A percentile compares a stretch with the other conserved stretches of the same genome.
Evolutionary conservation across 1,139 yeast species (phyloP).

Genomic region (Taphrina sp.): DNA sequence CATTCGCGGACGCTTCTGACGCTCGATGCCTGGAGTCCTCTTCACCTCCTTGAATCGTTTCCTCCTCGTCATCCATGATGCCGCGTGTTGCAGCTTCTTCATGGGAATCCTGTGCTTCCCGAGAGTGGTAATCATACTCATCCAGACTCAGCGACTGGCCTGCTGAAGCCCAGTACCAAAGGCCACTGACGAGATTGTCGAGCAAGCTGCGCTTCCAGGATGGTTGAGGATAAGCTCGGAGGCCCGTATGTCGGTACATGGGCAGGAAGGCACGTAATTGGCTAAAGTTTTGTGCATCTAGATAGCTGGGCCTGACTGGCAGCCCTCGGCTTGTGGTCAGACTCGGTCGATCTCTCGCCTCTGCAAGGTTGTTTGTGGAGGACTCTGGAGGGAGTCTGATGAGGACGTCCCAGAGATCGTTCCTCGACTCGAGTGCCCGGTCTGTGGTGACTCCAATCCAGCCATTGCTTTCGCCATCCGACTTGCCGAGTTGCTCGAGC

Average conservation of each 20-base stretch:
- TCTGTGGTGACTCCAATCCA: constrained; percentile 22
- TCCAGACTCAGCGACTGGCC: constrained; percentile 4
- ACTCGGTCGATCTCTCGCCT: background rate
- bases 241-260: constrained; percentile 13
- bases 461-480: constrained; percentile 5
- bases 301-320: constrained; percentile 8
- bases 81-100: background rate
- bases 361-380: background rate
- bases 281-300: constrained; percentile 5
- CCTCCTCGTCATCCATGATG: background rate
- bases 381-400: constrained; percentile 5
- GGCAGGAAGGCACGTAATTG: constrained; percentile 8
- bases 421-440: constrained; percentile 4
- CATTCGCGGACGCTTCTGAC: constrained; percentile 3
- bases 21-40: too few relatives aligned
- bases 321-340: constrained; percentile 1
- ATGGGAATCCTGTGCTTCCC: background rate
- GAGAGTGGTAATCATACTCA: constrained; percentile 1
- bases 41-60: too few relatives aligned
- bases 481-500: background rate
- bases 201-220: constrained; percentile 10
- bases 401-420: constrained; percentile 12
- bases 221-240: constrained; percentile 10
- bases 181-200: constrained; percentile 14
- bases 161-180: constrained; percentile 23